Percentiles rank a stretch among this genome's conserved stretches.
phyloP scores from a whole-genome alignment of 306 rosid species.

The Pueraria montana region DNA sequence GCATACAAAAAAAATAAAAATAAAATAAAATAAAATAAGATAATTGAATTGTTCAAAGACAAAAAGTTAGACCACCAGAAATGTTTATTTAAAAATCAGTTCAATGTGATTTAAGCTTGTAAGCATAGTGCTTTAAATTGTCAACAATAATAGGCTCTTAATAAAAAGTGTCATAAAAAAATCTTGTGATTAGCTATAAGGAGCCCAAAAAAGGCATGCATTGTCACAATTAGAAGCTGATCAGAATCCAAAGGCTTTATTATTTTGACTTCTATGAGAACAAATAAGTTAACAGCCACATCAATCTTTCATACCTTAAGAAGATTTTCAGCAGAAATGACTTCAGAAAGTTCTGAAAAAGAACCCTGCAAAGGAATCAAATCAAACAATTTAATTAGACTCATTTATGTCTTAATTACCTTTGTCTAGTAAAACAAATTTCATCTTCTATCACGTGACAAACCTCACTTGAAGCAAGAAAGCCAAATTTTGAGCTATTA shows the following conservation, averaged over 20 bases:
- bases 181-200: background rate
- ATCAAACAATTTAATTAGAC: conserved; percentile 35
- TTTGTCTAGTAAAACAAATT: conserved; percentile 37
- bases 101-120: background rate
- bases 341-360: conserved; percentile 55
- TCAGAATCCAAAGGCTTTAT: conserved; percentile 25
- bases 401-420: conserved; percentile 21
- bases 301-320: conserved; percentile 76
- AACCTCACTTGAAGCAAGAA: conserved; percentile 79
- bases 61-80: background rate
- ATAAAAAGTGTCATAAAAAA: background rate
- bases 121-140: conserved; percentile 21
- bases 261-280: conserved; percentile 30
- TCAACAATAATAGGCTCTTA: conserved; percentile 14
- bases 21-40: too few species aligned
- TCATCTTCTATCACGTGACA: conserved; percentile 53
- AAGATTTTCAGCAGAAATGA: conserved; percentile 81
- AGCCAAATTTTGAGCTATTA: conserved; percentile 52
- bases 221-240: conserved; percentile 11
- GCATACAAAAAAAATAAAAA: background rate
- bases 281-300: conserved; percentile 38
- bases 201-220: background rate
- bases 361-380: conserved; percentile 67
- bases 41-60: background rate
- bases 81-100: conserved; percentile 36